phyloP scores from a whole-genome alignment of 768 basidiomycete species.

The Tricholoma terreum region DNA sequence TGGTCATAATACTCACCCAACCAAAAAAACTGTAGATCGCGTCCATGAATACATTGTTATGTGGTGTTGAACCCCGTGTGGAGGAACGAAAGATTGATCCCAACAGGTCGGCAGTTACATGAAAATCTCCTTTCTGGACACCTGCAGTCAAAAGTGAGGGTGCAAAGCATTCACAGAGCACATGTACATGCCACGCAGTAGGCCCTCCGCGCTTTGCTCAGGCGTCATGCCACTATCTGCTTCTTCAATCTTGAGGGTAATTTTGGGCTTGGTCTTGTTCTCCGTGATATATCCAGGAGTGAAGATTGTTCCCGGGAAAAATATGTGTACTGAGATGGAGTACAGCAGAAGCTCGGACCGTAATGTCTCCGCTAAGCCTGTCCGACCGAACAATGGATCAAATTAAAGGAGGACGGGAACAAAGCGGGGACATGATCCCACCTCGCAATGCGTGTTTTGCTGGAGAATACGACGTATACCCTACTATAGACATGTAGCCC shows the following conservation, averaged over 20 bases:
- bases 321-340: constrained; percentile 74
- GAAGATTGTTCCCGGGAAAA: constrained; percentile 80
- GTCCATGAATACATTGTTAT: constrained; percentile 60
- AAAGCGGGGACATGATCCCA: constrained; percentile 28
- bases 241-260: constrained; percentile 77
- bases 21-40: constrained; percentile 41
- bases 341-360: constrained; percentile 80
- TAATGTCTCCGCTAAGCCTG: constrained; percentile 85
- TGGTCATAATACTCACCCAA: constrained; percentile 35
- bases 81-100: constrained; percentile 66
- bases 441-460: constrained; percentile 87
- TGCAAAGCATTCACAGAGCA: not conserved
- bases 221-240: constrained; percentile 62
- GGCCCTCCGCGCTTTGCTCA: constrained; percentile 54
- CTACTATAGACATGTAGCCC: constrained; percentile 75
- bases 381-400: not conserved
- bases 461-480: constrained; percentile 79
- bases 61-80: constrained; percentile 62
- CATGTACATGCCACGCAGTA: constrained; percentile 51
- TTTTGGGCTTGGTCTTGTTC: constrained; percentile 71
- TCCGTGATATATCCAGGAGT: constrained; percentile 77
- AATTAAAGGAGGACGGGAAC: not conserved
- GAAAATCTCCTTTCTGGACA: constrained; percentile 66
- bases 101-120: constrained; percentile 75
- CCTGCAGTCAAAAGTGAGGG: constrained; percentile 38